Conservation (phyloP, 768 basidiomycete genomes). For the Boletus pseudo-olivaceus region DNA sequence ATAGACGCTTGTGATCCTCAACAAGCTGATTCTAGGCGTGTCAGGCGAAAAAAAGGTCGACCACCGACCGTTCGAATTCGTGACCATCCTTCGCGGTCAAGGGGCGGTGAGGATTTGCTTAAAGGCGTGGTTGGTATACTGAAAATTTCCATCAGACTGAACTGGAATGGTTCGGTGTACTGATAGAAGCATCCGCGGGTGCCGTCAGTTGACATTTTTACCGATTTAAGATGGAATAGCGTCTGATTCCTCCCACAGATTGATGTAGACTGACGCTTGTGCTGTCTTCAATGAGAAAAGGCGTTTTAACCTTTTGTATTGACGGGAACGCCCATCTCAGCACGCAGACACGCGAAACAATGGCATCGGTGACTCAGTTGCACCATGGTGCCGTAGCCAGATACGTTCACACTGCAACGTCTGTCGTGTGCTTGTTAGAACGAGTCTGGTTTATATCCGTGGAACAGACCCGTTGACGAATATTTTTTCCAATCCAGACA, state of each 20-base stretch:
- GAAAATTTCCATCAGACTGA: conserved; percentile 3
- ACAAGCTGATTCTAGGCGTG: neutral
- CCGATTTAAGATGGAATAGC: conserved; percentile 15
- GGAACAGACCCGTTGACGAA: conserved; percentile 1
- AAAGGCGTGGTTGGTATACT: neutral
- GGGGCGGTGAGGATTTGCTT: neutral
- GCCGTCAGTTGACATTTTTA: neutral
- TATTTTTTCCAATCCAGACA: neutral
- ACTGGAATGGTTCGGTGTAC: neutral
- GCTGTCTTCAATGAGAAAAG: conserved; percentile 1
- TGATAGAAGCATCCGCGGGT: conserved; percentile 13
- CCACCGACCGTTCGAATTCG: conserved; percentile 11
- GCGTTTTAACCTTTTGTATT: neutral
- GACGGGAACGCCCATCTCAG: neutral
- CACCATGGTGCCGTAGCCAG: neutral
- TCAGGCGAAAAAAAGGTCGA: conserved; percentile 1
- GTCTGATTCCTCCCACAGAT: conserved; percentile 9
- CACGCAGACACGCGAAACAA: neutral
- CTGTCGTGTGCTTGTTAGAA: conserved; percentile 1
- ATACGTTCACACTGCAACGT: neutral
- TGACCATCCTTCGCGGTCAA: neutral
- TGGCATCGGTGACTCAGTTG: neutral
- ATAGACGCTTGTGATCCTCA: neutral
- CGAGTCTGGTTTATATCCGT: neutral
- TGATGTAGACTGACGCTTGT: neutral